A percentile compares a stretch with the other conserved stretches of the same genome.
phyloP scores from a whole-genome alignment of 2,329 filamentous ascomycete genomes.

The Curvularia sp. region DNA sequence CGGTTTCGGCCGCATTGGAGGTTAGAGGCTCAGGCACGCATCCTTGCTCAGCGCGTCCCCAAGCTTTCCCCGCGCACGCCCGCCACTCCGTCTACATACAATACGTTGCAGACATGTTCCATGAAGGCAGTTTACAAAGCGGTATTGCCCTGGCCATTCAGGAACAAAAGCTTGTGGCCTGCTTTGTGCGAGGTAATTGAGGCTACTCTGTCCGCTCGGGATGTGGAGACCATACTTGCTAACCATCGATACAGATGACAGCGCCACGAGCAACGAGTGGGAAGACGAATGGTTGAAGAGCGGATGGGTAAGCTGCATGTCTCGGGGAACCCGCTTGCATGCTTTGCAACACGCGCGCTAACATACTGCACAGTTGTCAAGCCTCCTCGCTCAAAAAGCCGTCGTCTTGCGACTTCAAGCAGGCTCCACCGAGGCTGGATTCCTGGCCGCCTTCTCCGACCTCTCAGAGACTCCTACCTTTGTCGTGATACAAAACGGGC shows the following conservation, averaged over 20 bases:
- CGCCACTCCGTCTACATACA: conserved; percentile 16
- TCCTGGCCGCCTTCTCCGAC: conserved; percentile 82
- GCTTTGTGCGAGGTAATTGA: conserved; percentile 76
- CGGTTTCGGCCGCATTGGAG: conserved; percentile 17
- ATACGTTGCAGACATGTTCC: conserved; percentile 69
- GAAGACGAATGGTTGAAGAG: conserved; percentile 70
- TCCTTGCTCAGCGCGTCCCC: conserved; percentile 27
- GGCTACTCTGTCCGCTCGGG: conserved; percentile 7
- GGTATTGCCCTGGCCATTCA: conserved; percentile 79
- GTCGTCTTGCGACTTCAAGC: conserved; percentile 74
- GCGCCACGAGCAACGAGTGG: conserved; percentile 74
- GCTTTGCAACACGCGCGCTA: not conserved
- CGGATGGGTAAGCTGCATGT: conserved; percentile 40
- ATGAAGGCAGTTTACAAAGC: conserved; percentile 77
- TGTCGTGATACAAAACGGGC: conserved; percentile 80
- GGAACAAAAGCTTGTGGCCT: conserved; percentile 78
- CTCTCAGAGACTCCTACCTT: conserved; percentile 80
- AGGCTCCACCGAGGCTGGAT: conserved; percentile 81
- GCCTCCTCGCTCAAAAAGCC: conserved; percentile 66
- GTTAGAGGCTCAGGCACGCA: conserved; percentile 19
- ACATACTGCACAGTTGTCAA: conserved; percentile 45
- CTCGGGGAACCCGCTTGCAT: not conserved
- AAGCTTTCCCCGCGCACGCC: conserved; percentile 27
- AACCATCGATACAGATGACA: conserved; percentile 63
- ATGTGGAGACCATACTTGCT: conserved; percentile 21